Percentiles rank a stretch among this genome's conserved stretches.
Conservation (phyloP, 176 grass and related monocot species). For the Triticum monococcum region DNA sequence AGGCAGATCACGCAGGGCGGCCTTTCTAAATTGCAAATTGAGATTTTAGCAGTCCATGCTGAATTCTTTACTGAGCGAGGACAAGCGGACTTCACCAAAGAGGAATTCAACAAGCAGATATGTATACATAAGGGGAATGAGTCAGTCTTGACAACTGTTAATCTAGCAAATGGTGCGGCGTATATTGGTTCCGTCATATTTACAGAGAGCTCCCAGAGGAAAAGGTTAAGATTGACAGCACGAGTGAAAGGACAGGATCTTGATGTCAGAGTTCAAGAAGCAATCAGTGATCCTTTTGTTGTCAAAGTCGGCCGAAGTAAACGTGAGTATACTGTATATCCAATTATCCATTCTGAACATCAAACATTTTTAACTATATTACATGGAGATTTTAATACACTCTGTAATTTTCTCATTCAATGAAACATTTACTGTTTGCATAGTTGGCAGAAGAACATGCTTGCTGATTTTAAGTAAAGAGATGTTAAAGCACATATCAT, state of each 20-base stretch:
- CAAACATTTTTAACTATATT: neutral
- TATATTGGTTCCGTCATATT: neutral
- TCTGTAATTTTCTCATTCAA: neutral
- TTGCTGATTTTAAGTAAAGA: neutral
- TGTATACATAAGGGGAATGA: neutral
- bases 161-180: neutral
- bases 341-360: neutral
- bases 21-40: no score
- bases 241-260: conserved; percentile 6
- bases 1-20: no score
- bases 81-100: no score
- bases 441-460: neutral
- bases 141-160: neutral
- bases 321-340: conserved; percentile 10
- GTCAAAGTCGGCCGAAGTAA: neutral
- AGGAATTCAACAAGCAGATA: no score
- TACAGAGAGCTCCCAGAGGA: neutral
- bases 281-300: neutral
- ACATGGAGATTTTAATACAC: neutral
- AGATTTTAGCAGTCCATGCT: no score
- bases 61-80: no score
- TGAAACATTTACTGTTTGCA: neutral
- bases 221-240: conserved; percentile 14
- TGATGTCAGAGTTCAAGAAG: neutral
- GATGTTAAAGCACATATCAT: neutral